Percentiles rank a stretch among this genome's conserved stretches.
phyloP scores from a whole-genome alignment of 2,329 filamentous ascomycete genomes.

The Paecilomyces sp. region DNA sequence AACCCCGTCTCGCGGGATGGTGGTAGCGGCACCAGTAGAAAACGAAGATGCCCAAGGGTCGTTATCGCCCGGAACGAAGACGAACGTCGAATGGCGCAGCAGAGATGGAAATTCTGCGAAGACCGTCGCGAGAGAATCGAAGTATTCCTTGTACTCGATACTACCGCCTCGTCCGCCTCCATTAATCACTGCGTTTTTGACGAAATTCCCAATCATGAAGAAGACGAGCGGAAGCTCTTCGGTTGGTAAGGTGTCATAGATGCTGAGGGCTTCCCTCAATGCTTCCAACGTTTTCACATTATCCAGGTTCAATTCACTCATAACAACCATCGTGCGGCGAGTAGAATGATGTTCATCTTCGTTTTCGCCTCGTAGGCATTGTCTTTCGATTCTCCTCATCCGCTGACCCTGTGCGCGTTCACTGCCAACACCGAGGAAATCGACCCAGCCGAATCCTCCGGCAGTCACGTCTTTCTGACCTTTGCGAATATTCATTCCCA shows the following conservation, averaged over 20 bases:
- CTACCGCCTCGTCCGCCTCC: conserved; percentile 69
- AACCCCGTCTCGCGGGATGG: conserved; percentile 48
- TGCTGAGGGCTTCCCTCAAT: conserved; percentile 66
- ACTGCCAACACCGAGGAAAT: conserved; percentile 87
- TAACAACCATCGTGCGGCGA: conserved; percentile 57
- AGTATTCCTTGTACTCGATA: conserved; percentile 95
- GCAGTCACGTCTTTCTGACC: conserved; percentile 43
- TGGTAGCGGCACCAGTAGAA: conserved; percentile 40
- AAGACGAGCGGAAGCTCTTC: conserved; percentile 68
- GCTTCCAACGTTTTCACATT: conserved; percentile 74
- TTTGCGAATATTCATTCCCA: conserved; percentile 58
- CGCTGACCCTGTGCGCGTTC: conserved; percentile 73
- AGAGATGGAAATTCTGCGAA: conserved; percentile 78
- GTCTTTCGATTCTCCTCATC: conserved; percentile 74
- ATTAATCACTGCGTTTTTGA: conserved; percentile 49
- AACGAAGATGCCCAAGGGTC: conserved; percentile 95
- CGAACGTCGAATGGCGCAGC: conserved; percentile 71
- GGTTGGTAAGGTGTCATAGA: conserved; percentile 62
- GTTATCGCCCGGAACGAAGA: conserved; percentile 93
- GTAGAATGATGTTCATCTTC: conserved; percentile 20
- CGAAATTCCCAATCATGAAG: conserved; percentile 80
- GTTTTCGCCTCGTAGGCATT: conserved; percentile 46
- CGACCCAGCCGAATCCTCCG: conserved; percentile 91
- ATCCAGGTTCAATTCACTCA: conserved; percentile 83
- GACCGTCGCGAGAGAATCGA: conserved; percentile 76